phyloP scores from a whole-genome alignment of 2,329 filamentous ascomycete species.

The Lecanicillium sp. region DNA sequence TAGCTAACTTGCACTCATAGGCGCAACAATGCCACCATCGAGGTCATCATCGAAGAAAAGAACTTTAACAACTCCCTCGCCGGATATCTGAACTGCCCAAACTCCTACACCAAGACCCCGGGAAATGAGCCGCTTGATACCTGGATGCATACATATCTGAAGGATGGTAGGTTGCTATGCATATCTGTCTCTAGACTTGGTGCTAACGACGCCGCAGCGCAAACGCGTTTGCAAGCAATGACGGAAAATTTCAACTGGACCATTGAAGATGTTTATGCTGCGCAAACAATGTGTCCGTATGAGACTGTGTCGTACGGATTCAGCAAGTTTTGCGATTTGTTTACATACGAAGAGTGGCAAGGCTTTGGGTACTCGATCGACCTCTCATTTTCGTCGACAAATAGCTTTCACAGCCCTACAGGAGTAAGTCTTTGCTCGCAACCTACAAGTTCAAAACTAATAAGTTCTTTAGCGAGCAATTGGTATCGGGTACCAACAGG shows the following conservation, averaged over 20 bases:
- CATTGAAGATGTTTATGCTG: constrained; percentile 53
- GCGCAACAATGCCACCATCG: constrained; percentile 63
- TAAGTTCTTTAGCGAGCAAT: constrained; percentile 44
- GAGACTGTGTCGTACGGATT: constrained; percentile 71
- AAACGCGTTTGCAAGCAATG: constrained; percentile 47
- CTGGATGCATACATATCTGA: constrained; percentile 60
- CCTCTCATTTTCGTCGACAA: constrained; percentile 52
- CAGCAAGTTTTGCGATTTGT: constrained; percentile 65
- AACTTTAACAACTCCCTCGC: constrained; percentile 64
- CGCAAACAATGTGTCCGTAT: constrained; percentile 67
- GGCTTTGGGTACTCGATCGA: constrained; percentile 66
- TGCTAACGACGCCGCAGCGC: constrained; percentile 32
- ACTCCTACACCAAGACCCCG: constrained; percentile 41
- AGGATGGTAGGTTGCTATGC: constrained; percentile 35
- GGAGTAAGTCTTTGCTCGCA: constrained; percentile 32
- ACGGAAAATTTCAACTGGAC: constrained; percentile 56
- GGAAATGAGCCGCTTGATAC: constrained; percentile 44
- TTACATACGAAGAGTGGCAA: constrained; percentile 67
- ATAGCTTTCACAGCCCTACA: constrained; percentile 55
- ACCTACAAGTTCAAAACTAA: background rate
- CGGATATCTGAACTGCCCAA: constrained; percentile 59
- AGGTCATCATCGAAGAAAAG: constrained; percentile 57
- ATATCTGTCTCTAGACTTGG: background rate
- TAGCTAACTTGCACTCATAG: constrained; percentile 15
- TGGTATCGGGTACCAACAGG: constrained; percentile 67